Evolutionary conservation across 1,139 yeast genomes (phyloP), one percentile per base, ranked within the genome.

Genomic region (Candida frijolesensis): DNA sequence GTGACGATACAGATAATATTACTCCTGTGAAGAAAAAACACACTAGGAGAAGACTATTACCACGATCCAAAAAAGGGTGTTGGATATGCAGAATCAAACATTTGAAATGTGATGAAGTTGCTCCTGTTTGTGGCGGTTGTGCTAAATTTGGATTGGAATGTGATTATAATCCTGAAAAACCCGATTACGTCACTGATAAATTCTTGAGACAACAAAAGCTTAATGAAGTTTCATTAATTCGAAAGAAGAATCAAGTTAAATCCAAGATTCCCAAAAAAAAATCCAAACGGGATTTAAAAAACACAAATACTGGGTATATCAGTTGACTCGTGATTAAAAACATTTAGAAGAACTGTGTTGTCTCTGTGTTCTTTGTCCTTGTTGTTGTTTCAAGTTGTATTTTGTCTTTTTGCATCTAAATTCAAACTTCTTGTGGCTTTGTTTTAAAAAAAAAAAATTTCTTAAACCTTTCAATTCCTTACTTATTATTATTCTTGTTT

Each of bases 81-180:
- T 78, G 78, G 79, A 73, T 75, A 46, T 79, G 83, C 57, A 67
- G 82, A 48, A 73, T 78, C 51, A 77, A 78, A 58, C 82, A 77
- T 60, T 66, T 78, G 55, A 76, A 76, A 58, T 76, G 81, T 58
- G 79, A 76, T 55, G 81, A 76, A 55, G 50, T 48, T 2, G 65
- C 70, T 54, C 81, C 81, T 0, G 56, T 57, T 11, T 76, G 81
- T 57, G 58, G 71, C 11, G 67, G 71, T 46, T 76, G 81, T 59
- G 47, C 54, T 4, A 72, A 71, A 49, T 74, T 72, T 57, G 78
- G 79, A n/a, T 70, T 76, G 46, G 64, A 59, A 25, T 76, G 81
- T 60, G 81, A 76, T 60, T 76, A 74, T 54, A 71, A 74, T n/a
- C 57, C 65, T 1, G 68, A 66, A 14, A 74, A 75, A 49, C 81